Evolutionary conservation across 352 stramenopile genomes (phyloP).

Genomic region (Phytophthora quininea): DNA sequence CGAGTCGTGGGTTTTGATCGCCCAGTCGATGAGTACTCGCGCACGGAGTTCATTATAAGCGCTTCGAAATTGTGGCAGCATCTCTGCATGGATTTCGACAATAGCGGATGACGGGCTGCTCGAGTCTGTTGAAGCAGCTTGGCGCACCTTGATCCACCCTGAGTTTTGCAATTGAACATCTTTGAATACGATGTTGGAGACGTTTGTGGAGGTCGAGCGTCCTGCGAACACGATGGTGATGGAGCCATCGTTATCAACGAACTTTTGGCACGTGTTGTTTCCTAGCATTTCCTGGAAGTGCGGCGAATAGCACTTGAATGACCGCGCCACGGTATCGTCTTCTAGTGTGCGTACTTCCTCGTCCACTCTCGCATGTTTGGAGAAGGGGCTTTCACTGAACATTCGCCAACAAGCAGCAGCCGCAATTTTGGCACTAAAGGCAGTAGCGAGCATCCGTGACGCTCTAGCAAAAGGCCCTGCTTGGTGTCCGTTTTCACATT

Average conservation of each 20-base stretch:
- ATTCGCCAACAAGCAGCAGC: conserved; percentile 33
- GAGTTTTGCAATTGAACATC: neutral
- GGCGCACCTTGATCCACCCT: conserved; percentile 2
- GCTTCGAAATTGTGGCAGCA: neutral
- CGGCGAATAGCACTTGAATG: neutral
- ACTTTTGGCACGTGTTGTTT: neutral
- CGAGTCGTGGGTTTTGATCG: neutral
- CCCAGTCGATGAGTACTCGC: neutral
- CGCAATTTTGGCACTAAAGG: conserved; percentile 19
- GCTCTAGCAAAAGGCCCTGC: conserved; percentile 21
- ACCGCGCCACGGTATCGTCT: neutral
- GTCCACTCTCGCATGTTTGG: neutral
- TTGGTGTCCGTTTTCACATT: conserved; percentile 3
- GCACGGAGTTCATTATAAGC: neutral
- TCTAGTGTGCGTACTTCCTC: neutral
- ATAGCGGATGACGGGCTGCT: neutral
- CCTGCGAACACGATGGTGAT: conserved; percentile 1
- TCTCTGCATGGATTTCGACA: conserved; percentile 2
- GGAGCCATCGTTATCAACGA: neutral
- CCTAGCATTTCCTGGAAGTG: neutral
- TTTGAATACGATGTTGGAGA: neutral
- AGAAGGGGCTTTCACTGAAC: conserved; percentile 2
- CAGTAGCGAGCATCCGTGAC: conserved; percentile 29
- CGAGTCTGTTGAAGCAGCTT: neutral
- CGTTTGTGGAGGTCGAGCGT: neutral